phyloP scores from a whole-genome alignment of 2,329 filamentous ascomycete species.

The Graphilbum ipis-grandicollis region DNA sequence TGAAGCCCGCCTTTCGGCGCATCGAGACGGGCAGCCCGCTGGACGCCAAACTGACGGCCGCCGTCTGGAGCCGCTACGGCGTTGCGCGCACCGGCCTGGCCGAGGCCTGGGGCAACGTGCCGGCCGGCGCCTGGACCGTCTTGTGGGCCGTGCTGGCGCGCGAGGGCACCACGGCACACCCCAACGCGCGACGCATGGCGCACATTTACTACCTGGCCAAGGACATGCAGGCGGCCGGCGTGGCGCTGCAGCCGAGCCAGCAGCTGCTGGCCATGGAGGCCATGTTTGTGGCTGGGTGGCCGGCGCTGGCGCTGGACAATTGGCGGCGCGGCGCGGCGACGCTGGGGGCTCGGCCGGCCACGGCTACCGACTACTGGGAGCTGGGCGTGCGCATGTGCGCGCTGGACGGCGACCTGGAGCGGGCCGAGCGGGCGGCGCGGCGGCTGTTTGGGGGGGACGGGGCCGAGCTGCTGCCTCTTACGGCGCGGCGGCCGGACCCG shows the following conservation, averaged over 20 bases:
- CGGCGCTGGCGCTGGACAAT: slow-evolving; percentile 39
- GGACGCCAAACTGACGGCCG: slow-evolving; percentile 12
- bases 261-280: slow-evolving; percentile 52
- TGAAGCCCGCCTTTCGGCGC: slow-evolving; percentile 15
- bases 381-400: slow-evolving; percentile 50
- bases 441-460: slow-evolving; percentile 20
- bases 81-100: slow-evolving; percentile 25
- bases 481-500: slow-evolving; percentile 1
- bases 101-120: slow-evolving; percentile 34
- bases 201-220: slow-evolving; percentile 45
- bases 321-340: slow-evolving; percentile 42
- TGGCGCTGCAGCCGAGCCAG: slow-evolving; percentile 36
- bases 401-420: slow-evolving; percentile 35
- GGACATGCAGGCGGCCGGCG: slow-evolving; percentile 45
- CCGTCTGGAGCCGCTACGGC: slow-evolving; percentile 32
- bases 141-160: slow-evolving; percentile 47
- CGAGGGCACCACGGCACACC: slow-evolving; percentile 20
- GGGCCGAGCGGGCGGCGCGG: slow-evolving; percentile 38
- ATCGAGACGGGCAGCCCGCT: slow-evolving; percentile 12
- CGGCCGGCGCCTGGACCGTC: slow-evolving; percentile 41
- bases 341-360: slow-evolving; percentile 29
- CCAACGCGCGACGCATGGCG: slow-evolving; percentile 37
- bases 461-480: slow-evolving; percentile 18
- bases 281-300: slow-evolving; percentile 44
- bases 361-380: slow-evolving; percentile 40